Base-by-base conservation (phyloP, 23 red algal species). In the Chondrus crispus region DNA sequence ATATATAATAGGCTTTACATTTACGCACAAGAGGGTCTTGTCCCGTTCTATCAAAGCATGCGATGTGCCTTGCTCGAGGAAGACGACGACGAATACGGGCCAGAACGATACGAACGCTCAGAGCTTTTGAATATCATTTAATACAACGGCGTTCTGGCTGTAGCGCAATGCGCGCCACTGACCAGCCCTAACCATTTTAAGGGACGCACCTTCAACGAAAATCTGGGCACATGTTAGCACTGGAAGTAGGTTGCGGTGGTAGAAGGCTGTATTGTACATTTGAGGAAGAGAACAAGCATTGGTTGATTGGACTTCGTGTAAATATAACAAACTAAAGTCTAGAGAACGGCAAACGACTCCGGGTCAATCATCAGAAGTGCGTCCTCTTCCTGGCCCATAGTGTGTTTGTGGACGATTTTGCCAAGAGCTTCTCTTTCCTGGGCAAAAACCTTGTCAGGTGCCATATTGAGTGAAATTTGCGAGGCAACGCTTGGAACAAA, bases 1-100 rank as follows among this genome's bases (percentile, higher is more conserved):
- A 94, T 98, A 79, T 98, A 98, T 66, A 94, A 98, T 38, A 53
- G 46, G 53, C 48, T 98, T 19, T 95, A 98, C 32, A 89, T 96
- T 40, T 93, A 92, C 50, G 87, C 74, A 43, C 95, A 91, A 48
- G 95, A 96, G 38, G 87, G 87, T 28, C 69, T 96, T 45, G 90
- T 93, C 40, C 82, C 95, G 7, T 79, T 62, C 9, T 96, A 91
- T 46, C 95, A 88, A 36, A 70, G 89, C 32, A 57, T 96, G 26
- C 48, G 52, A 18, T 39, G 47, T 5, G 52, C 74, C 7, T 66
- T 45, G 26, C 72, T 74, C 14, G 87, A 41, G 46, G 62, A 46
- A 78, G 55, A 66, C 54, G 75, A 83, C 13, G 77, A 71, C 35
- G 77, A 70, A 70, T 57, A 83, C 26, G 89, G 48, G 8, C 37